Conservation (phyloP, 495 filamentous ascomycete genomes). For the Daldinia caldariorum region DNA sequence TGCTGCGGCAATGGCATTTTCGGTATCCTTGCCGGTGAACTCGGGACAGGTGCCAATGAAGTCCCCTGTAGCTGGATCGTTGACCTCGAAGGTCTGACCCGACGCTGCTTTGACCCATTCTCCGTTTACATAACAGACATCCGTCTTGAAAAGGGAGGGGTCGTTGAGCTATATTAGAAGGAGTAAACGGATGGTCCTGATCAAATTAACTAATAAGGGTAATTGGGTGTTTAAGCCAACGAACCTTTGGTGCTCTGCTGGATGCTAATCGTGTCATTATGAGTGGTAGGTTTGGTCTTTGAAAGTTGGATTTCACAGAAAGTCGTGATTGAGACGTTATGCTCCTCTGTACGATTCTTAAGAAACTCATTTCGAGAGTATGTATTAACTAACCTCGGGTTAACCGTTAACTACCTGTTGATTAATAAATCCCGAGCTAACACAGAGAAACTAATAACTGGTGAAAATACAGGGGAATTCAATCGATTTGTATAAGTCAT, state of each 20-base stretch:
- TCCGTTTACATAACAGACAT: conserved; percentile 85
- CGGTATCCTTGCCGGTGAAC: conserved; percentile 76
- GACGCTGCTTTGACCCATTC: conserved; percentile 81
- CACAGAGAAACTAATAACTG: neutral
- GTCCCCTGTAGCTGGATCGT: conserved; percentile 82
- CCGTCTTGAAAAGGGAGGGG: conserved; percentile 77
- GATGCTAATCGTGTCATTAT: conserved; percentile 53
- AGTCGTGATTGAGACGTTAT: conserved; percentile 47
- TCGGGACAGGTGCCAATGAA: conserved; percentile 86
- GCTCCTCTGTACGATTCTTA: conserved; percentile 49
- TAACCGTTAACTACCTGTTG: too few species aligned
- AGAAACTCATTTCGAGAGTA: conserved; percentile 33
- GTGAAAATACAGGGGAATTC: neutral
- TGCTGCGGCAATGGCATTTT: conserved; percentile 80
- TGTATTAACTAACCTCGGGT: too few species aligned
- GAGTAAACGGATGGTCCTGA: neutral
- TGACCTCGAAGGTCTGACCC: conserved; percentile 81
- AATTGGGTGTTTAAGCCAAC: neutral
- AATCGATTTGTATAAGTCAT: conserved; percentile 11
- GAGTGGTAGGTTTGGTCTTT: conserved; percentile 49
- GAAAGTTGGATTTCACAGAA: conserved; percentile 49
- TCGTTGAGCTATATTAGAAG: conserved; percentile 73
- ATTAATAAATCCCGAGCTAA: conserved; percentile 9
- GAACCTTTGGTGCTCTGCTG: conserved; percentile 57
- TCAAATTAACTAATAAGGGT: neutral